phyloP scores from a whole-genome alignment of 2,329 filamentous ascomycete genomes.

The Penicillium brevicompactum region DNA sequence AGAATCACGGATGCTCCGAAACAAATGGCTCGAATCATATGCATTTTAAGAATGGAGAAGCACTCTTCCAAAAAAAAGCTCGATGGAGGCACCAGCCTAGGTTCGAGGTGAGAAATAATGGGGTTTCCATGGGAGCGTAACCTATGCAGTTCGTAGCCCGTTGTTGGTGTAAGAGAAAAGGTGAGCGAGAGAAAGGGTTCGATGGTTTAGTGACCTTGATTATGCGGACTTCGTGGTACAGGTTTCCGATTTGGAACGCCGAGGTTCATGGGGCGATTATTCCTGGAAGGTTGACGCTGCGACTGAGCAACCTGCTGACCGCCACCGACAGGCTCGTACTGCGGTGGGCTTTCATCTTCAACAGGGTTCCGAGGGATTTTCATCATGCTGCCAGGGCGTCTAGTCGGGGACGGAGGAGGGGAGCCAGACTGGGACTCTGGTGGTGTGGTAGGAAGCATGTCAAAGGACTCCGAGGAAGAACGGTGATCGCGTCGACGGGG shows the following conservation, averaged over 20 bases:
- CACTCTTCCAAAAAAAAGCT: not conserved
- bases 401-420: conserved; percentile 32
- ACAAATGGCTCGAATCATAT: not conserved
- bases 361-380: conserved; percentile 30
- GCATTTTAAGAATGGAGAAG: not conserved
- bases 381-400: conserved; percentile 35
- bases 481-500: conserved; percentile 23
- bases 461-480: conserved; percentile 42
- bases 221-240: conserved; percentile 32
- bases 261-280: conserved; percentile 36
- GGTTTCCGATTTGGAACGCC: conserved; percentile 43
- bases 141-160: not conserved
- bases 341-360: conserved; percentile 33
- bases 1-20: not conserved
- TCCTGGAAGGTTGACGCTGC: conserved; percentile 25
- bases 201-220: not conserved
- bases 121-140: not conserved
- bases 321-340: conserved; percentile 33
- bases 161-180: not conserved
- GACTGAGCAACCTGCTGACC: conserved; percentile 12
- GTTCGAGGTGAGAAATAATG: not conserved
- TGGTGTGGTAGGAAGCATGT: conserved; percentile 42
- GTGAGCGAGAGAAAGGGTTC: not conserved
- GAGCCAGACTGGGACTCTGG: conserved; percentile 38
- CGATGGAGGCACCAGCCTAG: not conserved